Evolutionary conservation across 1,139 yeast genomes (phyloP).

Genomic region (Petasospora rhodanensis): DNA sequence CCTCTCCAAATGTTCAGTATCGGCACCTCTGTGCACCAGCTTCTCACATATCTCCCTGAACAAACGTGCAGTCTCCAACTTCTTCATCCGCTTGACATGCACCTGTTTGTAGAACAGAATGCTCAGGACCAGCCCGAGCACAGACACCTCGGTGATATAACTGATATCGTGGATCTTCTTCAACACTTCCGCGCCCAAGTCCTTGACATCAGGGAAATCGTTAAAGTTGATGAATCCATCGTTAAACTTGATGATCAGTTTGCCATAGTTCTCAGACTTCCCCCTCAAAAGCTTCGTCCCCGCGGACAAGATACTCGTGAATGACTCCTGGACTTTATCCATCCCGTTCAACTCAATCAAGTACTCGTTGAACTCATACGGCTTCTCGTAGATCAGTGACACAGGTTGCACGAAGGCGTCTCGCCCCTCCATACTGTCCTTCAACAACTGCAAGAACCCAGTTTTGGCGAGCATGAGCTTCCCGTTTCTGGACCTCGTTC

Average conservation of each 20-base stretch:
- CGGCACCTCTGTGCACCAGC: constrained; percentile 6
- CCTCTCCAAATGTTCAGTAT: constrained; percentile 9
- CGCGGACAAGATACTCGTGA: constrained; percentile 11
- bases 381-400: constrained; percentile 21
- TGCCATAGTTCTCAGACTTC: constrained; percentile 17
- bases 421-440: constrained; percentile 10
- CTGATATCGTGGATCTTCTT: constrained; percentile 14
- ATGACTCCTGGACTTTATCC: constrained; percentile 22
- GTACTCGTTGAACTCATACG: constrained; percentile 22
- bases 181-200: constrained; percentile 11
- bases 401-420: constrained; percentile 16
- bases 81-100: constrained; percentile 8
- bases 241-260: constrained; percentile 18
- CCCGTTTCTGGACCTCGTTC: constrained; percentile 23
- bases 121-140: constrained; percentile 15
- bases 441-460: constrained; percentile 18
- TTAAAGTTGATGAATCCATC: constrained; percentile 9
- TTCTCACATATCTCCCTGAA: constrained; percentile 10
- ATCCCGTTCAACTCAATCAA: constrained; percentile 21
- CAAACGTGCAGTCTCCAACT: constrained; percentile 5
- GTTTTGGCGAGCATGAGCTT: constrained; percentile 21
- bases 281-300: constrained; percentile 11
- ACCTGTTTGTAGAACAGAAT: constrained; percentile 15
- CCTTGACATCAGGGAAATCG: constrained; percentile 5
- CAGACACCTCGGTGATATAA: constrained; percentile 17